A percentile compares a stretch with the other conserved stretches of the same genome.
These are phyloP conservation scores for Diplodia sapinea DNA, from an alignment of 2,329 filamentous ascomycete genomes.

Conservation along the genomic window DNA sequence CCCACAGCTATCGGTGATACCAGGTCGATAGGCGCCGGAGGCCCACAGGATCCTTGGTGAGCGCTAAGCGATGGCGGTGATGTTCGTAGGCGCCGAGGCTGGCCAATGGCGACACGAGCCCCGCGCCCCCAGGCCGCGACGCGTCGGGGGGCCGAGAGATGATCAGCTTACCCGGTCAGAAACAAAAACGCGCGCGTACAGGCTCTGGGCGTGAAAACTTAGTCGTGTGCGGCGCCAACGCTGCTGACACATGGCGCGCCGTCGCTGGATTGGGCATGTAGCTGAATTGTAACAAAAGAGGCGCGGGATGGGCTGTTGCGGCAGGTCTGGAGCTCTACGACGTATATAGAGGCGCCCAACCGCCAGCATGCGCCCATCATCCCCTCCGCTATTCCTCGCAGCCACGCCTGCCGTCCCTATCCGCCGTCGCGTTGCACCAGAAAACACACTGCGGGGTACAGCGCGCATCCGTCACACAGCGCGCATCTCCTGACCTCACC, in stretches of 20 bases:
- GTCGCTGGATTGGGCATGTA: neutral
- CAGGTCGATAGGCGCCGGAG: constrained; percentile 16
- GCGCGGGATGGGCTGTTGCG: neutral
- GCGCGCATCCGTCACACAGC: neutral
- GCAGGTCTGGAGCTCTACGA: neutral
- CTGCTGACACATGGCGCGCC: neutral
- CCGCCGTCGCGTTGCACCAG: constrained; percentile 5
- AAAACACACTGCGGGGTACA: constrained; percentile 17
- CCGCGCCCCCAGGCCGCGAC: constrained; percentile 21
- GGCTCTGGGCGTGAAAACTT: constrained; percentile 5
- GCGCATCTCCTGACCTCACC: neutral
- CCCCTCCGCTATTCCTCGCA: constrained; percentile 6
- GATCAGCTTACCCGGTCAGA: constrained; percentile 25
- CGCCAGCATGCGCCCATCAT: constrained; percentile 15
- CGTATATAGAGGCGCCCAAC: constrained; percentile 25
- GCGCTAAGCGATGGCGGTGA: constrained; percentile 20
- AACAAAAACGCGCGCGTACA: constrained; percentile 15
- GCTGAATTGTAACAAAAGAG: constrained; percentile 4
- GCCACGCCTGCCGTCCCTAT: neutral
- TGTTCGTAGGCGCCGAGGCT: constrained; percentile 18
- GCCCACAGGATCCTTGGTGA: constrained; percentile 11
- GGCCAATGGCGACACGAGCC: constrained; percentile 13
- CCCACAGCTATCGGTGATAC: neutral
- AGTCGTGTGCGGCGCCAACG: neutral
- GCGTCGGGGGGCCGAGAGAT: constrained; percentile 7